phyloP scores from a whole-genome alignment of 78 protist species.

The Diacronema lutheri region DNA sequence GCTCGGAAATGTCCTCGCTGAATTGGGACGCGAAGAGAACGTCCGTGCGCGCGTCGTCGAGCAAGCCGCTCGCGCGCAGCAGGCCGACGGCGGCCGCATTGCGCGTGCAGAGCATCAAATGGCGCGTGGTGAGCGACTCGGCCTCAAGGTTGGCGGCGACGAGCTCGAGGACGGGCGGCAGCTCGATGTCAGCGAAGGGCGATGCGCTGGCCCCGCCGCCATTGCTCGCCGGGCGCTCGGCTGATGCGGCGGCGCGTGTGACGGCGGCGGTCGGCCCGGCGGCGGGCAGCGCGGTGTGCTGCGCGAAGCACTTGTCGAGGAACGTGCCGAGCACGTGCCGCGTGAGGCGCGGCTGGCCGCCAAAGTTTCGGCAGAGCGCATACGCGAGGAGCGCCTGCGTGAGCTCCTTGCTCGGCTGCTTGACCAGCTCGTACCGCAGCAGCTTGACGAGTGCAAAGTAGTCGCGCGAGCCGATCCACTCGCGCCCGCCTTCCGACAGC shows the following conservation, averaged over 20 bases:
- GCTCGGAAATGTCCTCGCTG: conserved; percentile 22
- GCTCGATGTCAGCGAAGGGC: too few species aligned
- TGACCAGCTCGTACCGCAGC: neutral
- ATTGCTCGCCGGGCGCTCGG: neutral
- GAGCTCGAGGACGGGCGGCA: neutral
- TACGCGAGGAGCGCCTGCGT: neutral
- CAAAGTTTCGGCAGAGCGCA: neutral
- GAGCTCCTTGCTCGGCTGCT: neutral
- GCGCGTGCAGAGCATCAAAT: conserved; percentile 52
- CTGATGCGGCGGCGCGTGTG: neutral
- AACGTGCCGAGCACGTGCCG: neutral
- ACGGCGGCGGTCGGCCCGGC: neutral
- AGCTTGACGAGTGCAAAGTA: conserved; percentile 30
- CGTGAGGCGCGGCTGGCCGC: neutral
- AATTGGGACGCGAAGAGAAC: conserved; percentile 39
- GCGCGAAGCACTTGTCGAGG: neutral
- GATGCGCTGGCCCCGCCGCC: neutral
- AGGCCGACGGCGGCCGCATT: conserved; percentile 34
- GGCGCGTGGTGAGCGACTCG: conserved; percentile 10
- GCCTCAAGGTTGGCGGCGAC: neutral
- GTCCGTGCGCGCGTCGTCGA: neutral
- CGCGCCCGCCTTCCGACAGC: neutral
- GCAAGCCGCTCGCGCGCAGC: neutral
- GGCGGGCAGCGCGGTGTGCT: neutral
- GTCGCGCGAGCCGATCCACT: conserved; percentile 66